Base-by-base conservation (phyloP, 371 early-diverging fungal genomes). In the Blakeslea trispora region DNA sequence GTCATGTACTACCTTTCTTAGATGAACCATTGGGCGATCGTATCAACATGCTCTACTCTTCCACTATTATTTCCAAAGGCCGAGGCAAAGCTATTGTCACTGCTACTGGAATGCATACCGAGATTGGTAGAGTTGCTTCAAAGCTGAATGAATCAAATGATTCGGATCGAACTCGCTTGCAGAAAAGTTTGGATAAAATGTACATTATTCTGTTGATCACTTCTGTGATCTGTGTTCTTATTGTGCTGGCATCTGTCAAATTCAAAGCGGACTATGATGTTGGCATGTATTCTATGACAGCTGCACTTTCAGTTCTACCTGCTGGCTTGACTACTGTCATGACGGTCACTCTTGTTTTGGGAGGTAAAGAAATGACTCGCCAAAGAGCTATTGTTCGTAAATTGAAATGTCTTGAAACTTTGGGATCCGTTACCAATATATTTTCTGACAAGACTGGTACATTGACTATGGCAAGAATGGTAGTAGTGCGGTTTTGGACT, bases 381-480 rank as follows among this genome's bases (percentile, higher is more conserved):
- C 71, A 73, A 46, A 71, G 61, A 22, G 69, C 69, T 13, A 55
- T 71, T 59, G 93, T 96, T 17, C 83, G 94, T 40, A 93, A 91
- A 51, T 70, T 96, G n/a, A 90, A 92, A 5, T 87, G 91, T 5
- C 89, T 97, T 6, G 96, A 96, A 70, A 93, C 94, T 0, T 77
- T 97, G n/a, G 96, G 96, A 6, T 86, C 89, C 8, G 90, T 96
- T 14, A 91, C 93, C n/a, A 87, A 87, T 35, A 92, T 97, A 61
- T 95, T 94, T 67, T 91, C 91, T 1, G 96, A 96, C 68, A 97
- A 72, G 43, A 71, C 73, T 11, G 83, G 84, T 45, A 84, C 84
- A 8, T 59, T 84, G 45, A 84, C 84, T 1, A 75, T 81, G 64
- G 78, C 86, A 15, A 88, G 85, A 60, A 90, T 90, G 90, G 87